These are phyloP conservation scores for Globisporangium acanthophoron DNA, from an alignment of 352 stramenopile genomes.

Conservation along the genomic window DNA sequence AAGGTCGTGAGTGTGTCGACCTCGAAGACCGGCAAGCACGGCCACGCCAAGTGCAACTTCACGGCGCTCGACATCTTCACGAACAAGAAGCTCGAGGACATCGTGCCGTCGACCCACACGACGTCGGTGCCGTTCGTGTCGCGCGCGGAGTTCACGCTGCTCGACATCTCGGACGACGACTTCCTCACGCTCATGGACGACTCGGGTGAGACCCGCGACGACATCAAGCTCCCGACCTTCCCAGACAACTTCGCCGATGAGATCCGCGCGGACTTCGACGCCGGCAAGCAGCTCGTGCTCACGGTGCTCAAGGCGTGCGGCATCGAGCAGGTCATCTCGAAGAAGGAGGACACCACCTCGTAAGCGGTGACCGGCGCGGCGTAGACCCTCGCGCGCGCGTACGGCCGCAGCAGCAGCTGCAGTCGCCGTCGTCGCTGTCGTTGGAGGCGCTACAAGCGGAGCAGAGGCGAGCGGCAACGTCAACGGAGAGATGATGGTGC, in stretches of 20 bases:
- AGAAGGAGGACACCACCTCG: slow-evolving; percentile 90
- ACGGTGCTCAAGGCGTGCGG: slow-evolving; percentile 96
- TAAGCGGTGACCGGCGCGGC: slow-evolving; percentile 8
- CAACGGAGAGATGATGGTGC: background rate
- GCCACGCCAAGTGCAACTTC: slow-evolving; percentile 99
- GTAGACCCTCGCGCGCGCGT: background rate
- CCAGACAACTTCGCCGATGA: slow-evolving; percentile 95
- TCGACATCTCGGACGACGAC: slow-evolving; percentile 98
- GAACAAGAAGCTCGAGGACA: slow-evolving; percentile 99
- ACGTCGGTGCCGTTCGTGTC: slow-evolving; percentile 97
- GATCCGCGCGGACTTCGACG: slow-evolving; percentile 95
- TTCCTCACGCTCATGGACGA: slow-evolving; percentile 99
- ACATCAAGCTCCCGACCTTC: slow-evolving; percentile 96
- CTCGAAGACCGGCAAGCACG: slow-evolving; percentile 99
- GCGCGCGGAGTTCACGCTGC: slow-evolving; percentile 95
- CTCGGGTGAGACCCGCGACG: slow-evolving; percentile 94
- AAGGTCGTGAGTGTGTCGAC: slow-evolving; percentile 98
- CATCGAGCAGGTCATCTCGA: slow-evolving; percentile 97
- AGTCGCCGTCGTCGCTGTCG: background rate
- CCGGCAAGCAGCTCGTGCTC: slow-evolving; percentile 95
- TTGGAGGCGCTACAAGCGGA: background rate
- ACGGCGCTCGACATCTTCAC: slow-evolving; percentile 99
- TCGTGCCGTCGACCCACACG: slow-evolving; percentile 98
- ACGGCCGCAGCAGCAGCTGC: no score
- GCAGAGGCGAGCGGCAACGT: slow-evolving; percentile 1